These are phyloP conservation scores for Inonotus obliquus DNA, from an alignment of 1,284 basidiomycete genomes.

Conservation along the genomic window DNA sequence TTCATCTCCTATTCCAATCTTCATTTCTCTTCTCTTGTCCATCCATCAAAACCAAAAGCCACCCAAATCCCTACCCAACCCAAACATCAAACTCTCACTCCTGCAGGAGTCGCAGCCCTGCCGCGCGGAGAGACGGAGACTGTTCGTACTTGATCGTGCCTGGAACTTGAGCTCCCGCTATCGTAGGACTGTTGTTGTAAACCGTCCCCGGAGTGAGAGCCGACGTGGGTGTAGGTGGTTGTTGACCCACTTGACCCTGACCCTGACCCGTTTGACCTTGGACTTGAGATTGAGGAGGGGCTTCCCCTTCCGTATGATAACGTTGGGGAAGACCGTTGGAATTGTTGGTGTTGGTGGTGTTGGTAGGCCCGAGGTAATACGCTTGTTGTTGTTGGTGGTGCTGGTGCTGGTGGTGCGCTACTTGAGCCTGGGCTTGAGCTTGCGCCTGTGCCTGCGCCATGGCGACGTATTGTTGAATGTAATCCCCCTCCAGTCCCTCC, in stretches of 20 bases:
- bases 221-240: constrained; percentile 24
- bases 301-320: constrained; percentile 3
- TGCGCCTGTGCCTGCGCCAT: constrained; percentile 22
- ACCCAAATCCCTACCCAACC: neutral
- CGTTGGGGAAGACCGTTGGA: constrained; percentile 21
- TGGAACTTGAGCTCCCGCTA: constrained; percentile 5
- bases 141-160: constrained; percentile 28
- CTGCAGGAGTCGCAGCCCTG: constrained; percentile 26
- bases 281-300: constrained; percentile 6
- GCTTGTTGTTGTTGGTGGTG: constrained; percentile 16
- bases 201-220: constrained; percentile 22
- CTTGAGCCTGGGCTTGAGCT: constrained; percentile 16
- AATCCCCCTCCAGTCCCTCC: constrained; percentile 5
- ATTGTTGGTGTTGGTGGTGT: neutral
- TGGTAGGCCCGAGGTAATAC: neutral
- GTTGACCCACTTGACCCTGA: no score
- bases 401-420: neutral
- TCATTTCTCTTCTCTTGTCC: no score
- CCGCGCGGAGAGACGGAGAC: constrained; percentile 21
- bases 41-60: neutral
- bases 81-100: constrained; percentile 26
- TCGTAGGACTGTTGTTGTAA: constrained; percentile 15
- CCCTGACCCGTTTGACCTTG: constrained; percentile 22
- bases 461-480: constrained; percentile 7
- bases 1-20: no score